These are phyloP conservation scores for Aspergillus terreus DNA, from an alignment of 2,329 filamentous ascomycete genomes.

Conservation along the genomic window DNA sequence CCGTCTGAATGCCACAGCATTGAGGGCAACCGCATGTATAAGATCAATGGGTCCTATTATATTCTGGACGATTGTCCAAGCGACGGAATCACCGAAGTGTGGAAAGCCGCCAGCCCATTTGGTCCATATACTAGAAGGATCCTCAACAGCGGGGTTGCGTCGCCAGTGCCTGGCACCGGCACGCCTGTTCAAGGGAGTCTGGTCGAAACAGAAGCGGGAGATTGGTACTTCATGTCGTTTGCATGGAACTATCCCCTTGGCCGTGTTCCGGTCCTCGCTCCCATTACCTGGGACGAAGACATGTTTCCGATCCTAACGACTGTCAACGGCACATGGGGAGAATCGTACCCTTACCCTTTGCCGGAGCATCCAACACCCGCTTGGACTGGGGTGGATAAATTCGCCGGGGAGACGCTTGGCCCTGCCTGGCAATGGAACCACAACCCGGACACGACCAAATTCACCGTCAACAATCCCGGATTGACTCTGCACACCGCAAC, in stretches of 20 bases:
- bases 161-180: slow-evolving; percentile 47
- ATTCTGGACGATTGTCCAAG: slow-evolving; percentile 49
- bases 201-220: slow-evolving; percentile 48
- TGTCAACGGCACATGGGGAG: slow-evolving; percentile 47
- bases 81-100: slow-evolving; percentile 47
- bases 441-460: slow-evolving; percentile 53
- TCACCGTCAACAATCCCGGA: slow-evolving; percentile 38
- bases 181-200: slow-evolving; percentile 55
- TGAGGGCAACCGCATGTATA: slow-evolving; percentile 50
- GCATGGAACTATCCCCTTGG: slow-evolving; percentile 55
- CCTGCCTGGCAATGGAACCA: slow-evolving; percentile 61
- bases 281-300: slow-evolving; percentile 50
- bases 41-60: slow-evolving; percentile 50
- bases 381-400: slow-evolving; percentile 42
- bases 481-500: slow-evolving; percentile 49
- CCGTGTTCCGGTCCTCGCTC: slow-evolving; percentile 55
- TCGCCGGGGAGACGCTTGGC: slow-evolving; percentile 41
- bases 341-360: slow-evolving; percentile 15
- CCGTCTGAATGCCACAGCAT: slow-evolving; percentile 20
- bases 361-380: slow-evolving; percentile 25
- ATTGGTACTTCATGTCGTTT: slow-evolving; percentile 61
- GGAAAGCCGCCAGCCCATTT: slow-evolving; percentile 37
- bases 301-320: slow-evolving; percentile 49
- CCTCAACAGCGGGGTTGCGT: slow-evolving; percentile 42
- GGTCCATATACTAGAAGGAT: slow-evolving; percentile 50